Evolutionary conservation across 1,284 basidiomycete genomes (phyloP), one percentile per base, ranked within the genome.

Genomic region (Taiwanofungus camphoratus): DNA sequence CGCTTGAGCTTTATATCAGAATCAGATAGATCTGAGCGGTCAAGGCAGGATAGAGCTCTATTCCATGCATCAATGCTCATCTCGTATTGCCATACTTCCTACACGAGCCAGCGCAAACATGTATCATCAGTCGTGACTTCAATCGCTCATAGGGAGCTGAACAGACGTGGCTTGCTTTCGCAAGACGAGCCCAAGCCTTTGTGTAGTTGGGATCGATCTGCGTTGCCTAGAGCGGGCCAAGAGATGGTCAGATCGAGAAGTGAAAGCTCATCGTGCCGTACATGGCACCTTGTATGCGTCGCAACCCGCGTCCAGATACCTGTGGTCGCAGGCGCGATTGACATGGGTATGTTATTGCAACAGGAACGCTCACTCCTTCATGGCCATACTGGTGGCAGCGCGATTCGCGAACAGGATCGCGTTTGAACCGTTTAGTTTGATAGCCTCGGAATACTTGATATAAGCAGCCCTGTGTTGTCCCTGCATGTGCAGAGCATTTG

Each of bases 381-480:
- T 8, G 12, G 39, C 39, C 2, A 55, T 40, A 16, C 49, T 49
- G 35, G 55, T 61, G 4, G 64, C 62, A 2, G 45, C 39, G 11
- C 41, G 39, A 35, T 46, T 46, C 20, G 45, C 40, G 22, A 31
- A 46, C 76, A 42, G 77, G 7, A 44, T 27, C 5, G 36, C 42
- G 21, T 38, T 44, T 23, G 13, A 5, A 13, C 23, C 22, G 18
- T 42, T 79, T 20, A 82, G 59, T 47, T 78, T 79, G 41, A 83
- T 68, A 52, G 85, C 81, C 52, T 81, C 78, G 53, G 84, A 58
- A 58, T 38, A 39, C 21, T 42, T 42, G 16, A 7, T 13, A 26
- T 42, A 35, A 4, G 45, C 45, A 2, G 18, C 39, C 20, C 73
- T 4, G 26, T 37, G 20, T 9, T 44, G n/a, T 4, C 35, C 42